Evolutionary conservation across 139 green algal genomes (phyloP).

Genomic region (Picochlorum sp.): DNA sequence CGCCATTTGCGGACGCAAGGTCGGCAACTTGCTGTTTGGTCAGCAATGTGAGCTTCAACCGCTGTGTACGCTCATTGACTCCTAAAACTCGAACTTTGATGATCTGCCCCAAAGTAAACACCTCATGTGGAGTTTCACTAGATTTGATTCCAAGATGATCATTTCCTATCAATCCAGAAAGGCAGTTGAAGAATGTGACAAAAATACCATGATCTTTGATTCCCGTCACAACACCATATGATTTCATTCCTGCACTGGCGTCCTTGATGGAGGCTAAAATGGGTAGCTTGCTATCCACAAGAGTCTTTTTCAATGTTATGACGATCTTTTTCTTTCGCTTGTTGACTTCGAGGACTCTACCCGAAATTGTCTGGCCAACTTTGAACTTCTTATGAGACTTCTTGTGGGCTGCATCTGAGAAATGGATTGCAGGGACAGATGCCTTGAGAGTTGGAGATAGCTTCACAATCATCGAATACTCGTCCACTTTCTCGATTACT

Average conservation of each 20-base stretch:
- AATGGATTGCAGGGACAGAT: slow-evolving; percentile 45
- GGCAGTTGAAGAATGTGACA: slow-evolving; percentile 65
- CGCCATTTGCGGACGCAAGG: slow-evolving; percentile 14
- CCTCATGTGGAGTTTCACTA: slow-evolving; percentile 38
- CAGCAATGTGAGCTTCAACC: slow-evolving; percentile 40
- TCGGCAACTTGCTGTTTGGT: slow-evolving; percentile 14
- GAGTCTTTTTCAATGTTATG: slow-evolving; percentile 73
- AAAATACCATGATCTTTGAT: slow-evolving; percentile 75
- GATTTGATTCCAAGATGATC: slow-evolving; percentile 56
- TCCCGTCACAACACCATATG: slow-evolving; percentile 79
- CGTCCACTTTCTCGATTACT: slow-evolving; percentile 42
- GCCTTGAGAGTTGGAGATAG: slow-evolving; percentile 48
- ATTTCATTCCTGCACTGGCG: slow-evolving; percentile 46
- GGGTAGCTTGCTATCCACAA: slow-evolving; percentile 68
- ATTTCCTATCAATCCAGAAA: slow-evolving; percentile 34
- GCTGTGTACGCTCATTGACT: slow-evolving; percentile 23
- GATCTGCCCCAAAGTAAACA: slow-evolving; percentile 36
- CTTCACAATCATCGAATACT: slow-evolving; percentile 46
- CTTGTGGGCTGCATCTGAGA: slow-evolving; percentile 27
- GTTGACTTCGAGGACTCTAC: slow-evolving; percentile 55
- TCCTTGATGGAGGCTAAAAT: slow-evolving; percentile 22
- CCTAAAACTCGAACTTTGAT: slow-evolving; percentile 38
- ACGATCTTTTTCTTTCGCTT: slow-evolving; percentile 30
- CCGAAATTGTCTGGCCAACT: slow-evolving; percentile 49
- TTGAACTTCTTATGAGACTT: slow-evolving; percentile 35